A percentile compares a stretch with the other conserved stretches of the same genome.
Evolutionary conservation across 2,329 filamentous ascomycete species (phyloP).

Genomic region (Cordyceps javanica): DNA sequence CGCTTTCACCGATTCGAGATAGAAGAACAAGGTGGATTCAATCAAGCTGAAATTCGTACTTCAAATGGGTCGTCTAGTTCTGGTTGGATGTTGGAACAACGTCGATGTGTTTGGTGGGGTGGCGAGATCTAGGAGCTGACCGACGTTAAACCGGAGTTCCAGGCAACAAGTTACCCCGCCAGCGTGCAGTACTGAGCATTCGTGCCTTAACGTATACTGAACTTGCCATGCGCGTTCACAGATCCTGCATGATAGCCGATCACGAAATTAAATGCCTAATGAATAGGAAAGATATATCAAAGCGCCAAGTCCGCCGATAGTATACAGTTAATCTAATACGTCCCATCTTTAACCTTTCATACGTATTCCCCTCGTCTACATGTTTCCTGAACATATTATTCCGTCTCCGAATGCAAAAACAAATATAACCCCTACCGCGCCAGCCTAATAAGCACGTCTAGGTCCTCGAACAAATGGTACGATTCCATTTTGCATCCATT

Average conservation of each 20-base stretch:
- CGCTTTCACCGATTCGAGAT: not conserved
- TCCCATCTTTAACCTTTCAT: not conserved
- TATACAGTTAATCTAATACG: conserved; percentile 11
- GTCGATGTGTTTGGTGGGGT: conserved; percentile 1
- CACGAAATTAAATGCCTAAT: not conserved
- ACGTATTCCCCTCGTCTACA: not conserved
- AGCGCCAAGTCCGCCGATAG: not conserved
- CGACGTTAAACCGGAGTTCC: conserved; percentile 1
- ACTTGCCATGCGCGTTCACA: too few species aligned
- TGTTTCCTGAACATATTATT: not conserved
- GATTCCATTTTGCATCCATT: conserved; percentile 14
- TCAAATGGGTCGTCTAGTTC: not conserved
- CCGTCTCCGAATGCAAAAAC: not conserved
- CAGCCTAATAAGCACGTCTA: not conserved
- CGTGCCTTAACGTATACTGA: too few species aligned
- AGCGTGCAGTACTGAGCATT: not conserved
- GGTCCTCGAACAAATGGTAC: conserved; percentile 12
- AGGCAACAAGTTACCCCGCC: conserved; percentile 4
- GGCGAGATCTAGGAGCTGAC: not conserved
- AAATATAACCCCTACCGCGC: not conserved
- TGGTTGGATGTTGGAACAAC: not conserved
- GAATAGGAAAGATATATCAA: not conserved
- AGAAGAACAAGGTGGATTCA: not conserved
- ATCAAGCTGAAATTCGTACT: not conserved
- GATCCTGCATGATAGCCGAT: too few species aligned